Conservation (phyloP, 2,329 filamentous ascomycete species). For the Exophiala alcalophila region DNA sequence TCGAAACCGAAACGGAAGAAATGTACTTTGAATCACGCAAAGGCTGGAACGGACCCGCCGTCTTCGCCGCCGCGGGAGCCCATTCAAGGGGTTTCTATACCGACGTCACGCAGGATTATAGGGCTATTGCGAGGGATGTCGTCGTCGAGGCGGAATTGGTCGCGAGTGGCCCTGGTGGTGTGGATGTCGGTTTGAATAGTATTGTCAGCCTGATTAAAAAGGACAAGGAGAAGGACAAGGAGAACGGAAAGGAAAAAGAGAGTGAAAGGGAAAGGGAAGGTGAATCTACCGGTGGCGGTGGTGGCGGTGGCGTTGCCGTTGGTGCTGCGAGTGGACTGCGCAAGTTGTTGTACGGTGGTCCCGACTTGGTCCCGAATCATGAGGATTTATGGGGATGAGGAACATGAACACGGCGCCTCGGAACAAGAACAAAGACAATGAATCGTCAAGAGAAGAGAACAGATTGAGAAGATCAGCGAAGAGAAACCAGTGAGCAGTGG, state of each 20-base stretch:
- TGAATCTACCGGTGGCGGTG: too few relatives aligned
- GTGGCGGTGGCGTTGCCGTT: too few relatives aligned
- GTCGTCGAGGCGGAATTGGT: slow-evolving; percentile 11
- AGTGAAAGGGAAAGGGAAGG: neutral
- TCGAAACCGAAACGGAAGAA: slow-evolving; percentile 25
- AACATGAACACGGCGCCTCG: too few relatives aligned
- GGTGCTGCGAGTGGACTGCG: too few relatives aligned
- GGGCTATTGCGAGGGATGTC: slow-evolving; percentile 19
- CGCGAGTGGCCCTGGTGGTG: neutral
- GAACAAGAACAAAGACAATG: too few relatives aligned
- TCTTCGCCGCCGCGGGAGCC: slow-evolving; percentile 4
- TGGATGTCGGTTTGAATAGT: slow-evolving; percentile 8
- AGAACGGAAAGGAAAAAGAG: neutral
- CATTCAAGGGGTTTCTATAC: slow-evolving; percentile 19
- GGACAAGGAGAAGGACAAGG: slow-evolving; percentile 14
- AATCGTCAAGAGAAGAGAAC: too few relatives aligned
- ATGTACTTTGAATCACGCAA: slow-evolving; percentile 25
- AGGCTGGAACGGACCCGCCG: slow-evolving; percentile 22
- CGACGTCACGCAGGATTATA: slow-evolving; percentile 22
- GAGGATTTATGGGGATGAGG: slow-evolving; percentile 26
- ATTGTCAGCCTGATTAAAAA: slow-evolving; percentile 17
- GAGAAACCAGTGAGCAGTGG: too few relatives aligned
- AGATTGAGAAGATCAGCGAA: too few relatives aligned
- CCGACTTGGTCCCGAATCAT: slow-evolving; percentile 18
- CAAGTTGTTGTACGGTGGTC: slow-evolving; percentile 13